Percentiles rank a stretch among this genome's conserved stretches.
Conservation (phyloP, 805 yeast species). For the Vanderwaltozyma yarrowii region DNA sequence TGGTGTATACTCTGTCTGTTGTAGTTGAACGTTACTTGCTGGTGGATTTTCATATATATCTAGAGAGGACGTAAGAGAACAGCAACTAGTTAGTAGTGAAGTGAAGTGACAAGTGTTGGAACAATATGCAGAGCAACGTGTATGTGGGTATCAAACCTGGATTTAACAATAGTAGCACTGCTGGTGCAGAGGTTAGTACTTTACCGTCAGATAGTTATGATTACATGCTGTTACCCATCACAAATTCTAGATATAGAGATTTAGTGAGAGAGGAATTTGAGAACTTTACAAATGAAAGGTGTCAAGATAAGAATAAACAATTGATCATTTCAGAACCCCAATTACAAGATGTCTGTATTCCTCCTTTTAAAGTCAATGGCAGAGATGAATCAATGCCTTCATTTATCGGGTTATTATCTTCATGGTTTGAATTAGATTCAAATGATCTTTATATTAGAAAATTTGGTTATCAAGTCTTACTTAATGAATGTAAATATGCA, state of each 20-base stretch:
- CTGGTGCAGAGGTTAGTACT: constrained; percentile 17
- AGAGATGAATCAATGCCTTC: constrained; percentile 6
- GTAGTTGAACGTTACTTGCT: too few relatives aligned
- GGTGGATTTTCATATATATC: too few relatives aligned
- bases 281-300: constrained; percentile 1
- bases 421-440: constrained; percentile 64
- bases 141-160: constrained; percentile 41
- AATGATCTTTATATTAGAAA: constrained; percentile 39
- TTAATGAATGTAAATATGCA: constrained; percentile 50
- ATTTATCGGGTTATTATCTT: constrained; percentile 47
- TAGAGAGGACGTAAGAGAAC: too few relatives aligned
- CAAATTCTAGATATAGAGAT: constrained; percentile 41
- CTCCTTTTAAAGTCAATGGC: constrained; percentile 16
- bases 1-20: too few relatives aligned
- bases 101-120: too few relatives aligned
- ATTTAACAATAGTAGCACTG: constrained; percentile 19
- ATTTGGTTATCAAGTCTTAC: constrained; percentile 46
- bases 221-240: constrained; percentile 42
- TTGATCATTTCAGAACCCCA: constrained; percentile 25
- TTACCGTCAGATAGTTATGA: constrained; percentile 31
- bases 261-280: constrained; percentile 29
- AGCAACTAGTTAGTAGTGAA: too few relatives aligned
- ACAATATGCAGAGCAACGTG: constrained; percentile 25
- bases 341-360: constrained; percentile 25
- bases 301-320: constrained; percentile 1